phyloP scores from a whole-genome alignment of 257 asterid species.

The Solanum pinnatisectum region DNA sequence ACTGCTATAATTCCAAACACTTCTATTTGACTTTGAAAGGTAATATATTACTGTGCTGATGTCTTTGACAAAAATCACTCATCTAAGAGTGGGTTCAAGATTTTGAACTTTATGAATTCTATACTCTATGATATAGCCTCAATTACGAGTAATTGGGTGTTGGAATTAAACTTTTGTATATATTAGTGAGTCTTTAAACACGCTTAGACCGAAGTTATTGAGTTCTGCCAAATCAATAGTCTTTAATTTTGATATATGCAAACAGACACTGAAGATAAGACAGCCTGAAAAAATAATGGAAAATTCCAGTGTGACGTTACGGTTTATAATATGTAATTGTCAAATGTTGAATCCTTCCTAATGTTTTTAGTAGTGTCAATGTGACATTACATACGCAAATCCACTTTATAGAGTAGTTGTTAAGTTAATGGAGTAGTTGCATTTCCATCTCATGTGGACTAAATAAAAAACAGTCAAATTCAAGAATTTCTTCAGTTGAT shows the following conservation, averaged over 20 bases:
- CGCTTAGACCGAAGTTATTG: not conserved
- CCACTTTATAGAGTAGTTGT: constrained; percentile 24
- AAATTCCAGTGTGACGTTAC: not conserved
- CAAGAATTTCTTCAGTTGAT: not conserved
- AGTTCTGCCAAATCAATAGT: too few relatives aligned
- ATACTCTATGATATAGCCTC: not conserved
- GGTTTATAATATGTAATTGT: not conserved
- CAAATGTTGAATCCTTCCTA: not conserved
- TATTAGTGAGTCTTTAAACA: not conserved
- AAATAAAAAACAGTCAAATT: not conserved
- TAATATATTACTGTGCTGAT: not conserved
- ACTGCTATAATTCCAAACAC: not conserved
- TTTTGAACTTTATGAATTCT: not conserved
- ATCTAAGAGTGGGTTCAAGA: not conserved
- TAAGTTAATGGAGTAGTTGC: constrained; percentile 63
- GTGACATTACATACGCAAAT: constrained; percentile 13
- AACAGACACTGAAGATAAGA: not conserved
- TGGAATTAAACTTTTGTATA: not conserved
- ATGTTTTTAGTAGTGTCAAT: not conserved
- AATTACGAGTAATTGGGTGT: not conserved
- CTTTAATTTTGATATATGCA: not conserved
- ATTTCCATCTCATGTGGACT: constrained; percentile 6
- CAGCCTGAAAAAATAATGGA: not conserved
- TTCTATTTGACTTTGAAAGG: not conserved
- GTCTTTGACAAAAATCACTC: not conserved